These are phyloP conservation scores for Elaeis oleifera DNA, from an alignment of 202 grass and related monocot species.

Conservation along the genomic window DNA sequence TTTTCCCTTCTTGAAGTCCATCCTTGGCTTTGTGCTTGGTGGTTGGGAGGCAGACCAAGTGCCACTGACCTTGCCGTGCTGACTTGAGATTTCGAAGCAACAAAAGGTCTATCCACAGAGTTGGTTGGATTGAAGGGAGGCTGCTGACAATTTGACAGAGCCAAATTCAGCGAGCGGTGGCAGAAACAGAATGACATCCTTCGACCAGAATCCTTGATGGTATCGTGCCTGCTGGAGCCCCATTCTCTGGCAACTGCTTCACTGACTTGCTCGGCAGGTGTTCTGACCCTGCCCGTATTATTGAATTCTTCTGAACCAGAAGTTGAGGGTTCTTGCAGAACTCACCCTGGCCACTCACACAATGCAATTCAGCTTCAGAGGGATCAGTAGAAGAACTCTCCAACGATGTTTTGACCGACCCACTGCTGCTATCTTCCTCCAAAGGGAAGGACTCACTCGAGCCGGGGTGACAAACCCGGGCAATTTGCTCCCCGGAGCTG, in stretches of 20 bases:
- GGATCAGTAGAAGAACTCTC: constrained; percentile 37
- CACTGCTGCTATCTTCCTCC: background rate
- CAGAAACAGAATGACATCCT: constrained; percentile 50
- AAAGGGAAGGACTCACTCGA: constrained; percentile 18
- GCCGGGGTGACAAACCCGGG: constrained; percentile 25
- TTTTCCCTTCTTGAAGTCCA: constrained; percentile 40
- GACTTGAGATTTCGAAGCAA: constrained; percentile 4
- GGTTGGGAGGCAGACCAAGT: constrained; percentile 41
- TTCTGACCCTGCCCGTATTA: too few species aligned
- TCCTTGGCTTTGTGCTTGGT: constrained; percentile 23
- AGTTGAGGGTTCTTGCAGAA: constrained; percentile 68
- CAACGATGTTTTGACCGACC: constrained; percentile 21
- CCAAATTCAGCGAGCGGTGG: constrained; percentile 61
- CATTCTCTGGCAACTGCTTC: background rate
- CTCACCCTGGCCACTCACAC: constrained; percentile 5
- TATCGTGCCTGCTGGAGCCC: background rate
- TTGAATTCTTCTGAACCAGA: constrained; percentile 8
- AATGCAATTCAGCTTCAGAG: constrained; percentile 29
- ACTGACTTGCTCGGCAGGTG: too few species aligned
- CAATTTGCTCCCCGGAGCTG: too few species aligned
- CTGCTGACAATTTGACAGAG: constrained; percentile 32
- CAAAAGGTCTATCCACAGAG: constrained; percentile 14
- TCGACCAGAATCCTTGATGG: constrained; percentile 2
- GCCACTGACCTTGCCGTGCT: too few species aligned
- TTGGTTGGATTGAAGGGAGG: constrained; percentile 11